phyloP scores from a whole-genome alignment of 2,329 filamentous ascomycete species.

The Cercospora nicotianae region DNA sequence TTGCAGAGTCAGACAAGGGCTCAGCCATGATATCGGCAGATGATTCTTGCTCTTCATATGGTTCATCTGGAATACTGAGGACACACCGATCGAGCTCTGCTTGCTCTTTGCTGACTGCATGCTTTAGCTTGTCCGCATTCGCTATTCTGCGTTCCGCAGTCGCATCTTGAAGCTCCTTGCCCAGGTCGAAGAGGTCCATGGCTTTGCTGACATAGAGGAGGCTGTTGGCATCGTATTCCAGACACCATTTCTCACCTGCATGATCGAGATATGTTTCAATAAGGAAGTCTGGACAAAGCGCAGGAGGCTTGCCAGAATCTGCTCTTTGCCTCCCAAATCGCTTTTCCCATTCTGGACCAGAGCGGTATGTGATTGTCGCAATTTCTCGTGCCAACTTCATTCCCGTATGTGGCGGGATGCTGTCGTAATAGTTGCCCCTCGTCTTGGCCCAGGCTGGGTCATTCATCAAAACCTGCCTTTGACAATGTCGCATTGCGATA shows the following conservation, averaged over 20 bases:
- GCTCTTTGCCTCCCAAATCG: constrained; percentile 86
- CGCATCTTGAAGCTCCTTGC: constrained; percentile 65
- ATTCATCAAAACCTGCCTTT: constrained; percentile 98
- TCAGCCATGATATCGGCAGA: constrained; percentile 42
- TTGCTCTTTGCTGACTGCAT: constrained; percentile 23
- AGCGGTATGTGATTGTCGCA: constrained; percentile 94
- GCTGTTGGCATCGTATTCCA: constrained; percentile 95
- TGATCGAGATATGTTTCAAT: constrained; percentile 99
- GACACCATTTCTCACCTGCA: constrained; percentile 95
- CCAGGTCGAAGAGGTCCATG: constrained; percentile 97
- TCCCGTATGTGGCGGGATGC: constrained; percentile 85
- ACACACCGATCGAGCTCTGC: constrained; percentile 61
- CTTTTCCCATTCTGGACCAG: constrained; percentile 95
- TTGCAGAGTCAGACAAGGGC: constrained; percentile 18
- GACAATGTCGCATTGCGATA: constrained; percentile 97
- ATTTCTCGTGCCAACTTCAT: constrained; percentile 99
- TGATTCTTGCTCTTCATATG: constrained; percentile 80
- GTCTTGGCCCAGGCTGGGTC: constrained; percentile 83
- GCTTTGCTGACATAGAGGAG: constrained; percentile 95
- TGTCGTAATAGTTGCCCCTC: constrained; percentile 82
- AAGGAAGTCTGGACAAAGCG: constrained; percentile 93
- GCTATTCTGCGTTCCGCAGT: constrained; percentile 63
- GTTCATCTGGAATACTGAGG: constrained; percentile 75
- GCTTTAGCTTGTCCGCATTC: constrained; percentile 59
- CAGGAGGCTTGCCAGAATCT: constrained; percentile 81